phyloP scores from a whole-genome alignment of 2,329 filamentous ascomycete genomes.

The Bipolaris oryzae region DNA sequence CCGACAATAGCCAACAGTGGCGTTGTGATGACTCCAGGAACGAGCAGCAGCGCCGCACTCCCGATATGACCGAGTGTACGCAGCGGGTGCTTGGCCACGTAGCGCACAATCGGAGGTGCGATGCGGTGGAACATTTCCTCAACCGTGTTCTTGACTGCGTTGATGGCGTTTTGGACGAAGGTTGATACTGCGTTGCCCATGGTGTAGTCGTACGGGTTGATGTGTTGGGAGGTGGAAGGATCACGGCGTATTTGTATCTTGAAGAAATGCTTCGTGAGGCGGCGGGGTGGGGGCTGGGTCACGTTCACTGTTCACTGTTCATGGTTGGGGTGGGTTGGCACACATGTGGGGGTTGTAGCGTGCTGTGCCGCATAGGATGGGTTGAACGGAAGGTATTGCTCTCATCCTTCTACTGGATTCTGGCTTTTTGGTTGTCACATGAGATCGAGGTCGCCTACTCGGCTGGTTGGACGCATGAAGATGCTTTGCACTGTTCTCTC shows the following conservation, averaged over 20 bases:
- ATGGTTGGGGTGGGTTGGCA: background rate
- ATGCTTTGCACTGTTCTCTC: background rate
- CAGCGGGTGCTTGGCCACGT: background rate
- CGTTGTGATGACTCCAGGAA: background rate
- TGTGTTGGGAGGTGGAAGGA: background rate
- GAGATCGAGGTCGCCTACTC: background rate
- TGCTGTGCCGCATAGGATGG: no score
- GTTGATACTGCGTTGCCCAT: background rate
- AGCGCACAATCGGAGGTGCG: background rate
- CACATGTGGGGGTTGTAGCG: background rate
- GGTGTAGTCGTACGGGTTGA: background rate
- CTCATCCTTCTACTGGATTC: background rate
- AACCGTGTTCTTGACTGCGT: background rate
- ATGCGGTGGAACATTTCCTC: background rate
- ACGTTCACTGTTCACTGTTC: background rate
- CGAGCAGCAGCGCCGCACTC: background rate
- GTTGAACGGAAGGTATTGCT: background rate
- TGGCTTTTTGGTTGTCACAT: no score
- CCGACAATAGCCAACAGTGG: background rate
- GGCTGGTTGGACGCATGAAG: background rate
- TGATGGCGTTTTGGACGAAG: background rate
- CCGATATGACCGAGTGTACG: background rate
- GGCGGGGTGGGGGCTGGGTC: no score
- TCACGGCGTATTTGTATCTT: no score
- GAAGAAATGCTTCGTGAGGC: no score